Evolutionary conservation across 306 rosid species (phyloP), one percentile per base, ranked within the genome.

Genomic region (Oemleria cerasiformis): DNA sequence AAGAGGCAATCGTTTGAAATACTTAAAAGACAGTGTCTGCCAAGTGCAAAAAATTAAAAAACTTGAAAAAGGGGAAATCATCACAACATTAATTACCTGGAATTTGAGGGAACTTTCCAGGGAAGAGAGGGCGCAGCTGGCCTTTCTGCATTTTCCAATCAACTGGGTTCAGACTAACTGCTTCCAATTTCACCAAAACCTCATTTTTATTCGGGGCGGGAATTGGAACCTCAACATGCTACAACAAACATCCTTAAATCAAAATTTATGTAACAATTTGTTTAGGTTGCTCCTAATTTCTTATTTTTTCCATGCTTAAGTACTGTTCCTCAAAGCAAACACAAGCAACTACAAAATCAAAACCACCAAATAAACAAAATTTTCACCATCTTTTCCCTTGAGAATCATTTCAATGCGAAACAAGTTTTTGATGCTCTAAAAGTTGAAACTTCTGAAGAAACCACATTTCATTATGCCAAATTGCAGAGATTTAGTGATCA

Each of bases 101-200:
- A 50, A 77, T 73, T 42, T 86, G 77, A 45, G 97, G 95, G 62
- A 91, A 80, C 7, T 55, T 59, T 66, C 79, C 42, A 30, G 94
- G 97, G 1, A 81, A 0, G 47, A 88, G 15, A 73, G 86, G 78
- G 30, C 90, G 80, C 2, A 78, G 45, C 40, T 20, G 0, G 64
- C 95, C 95, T 64, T 74, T 84, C 78, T 91, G 97, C 78, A 88
- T 81, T 81, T 88, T 91, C 94, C 97, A 91, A 81, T 88, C 94
- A 53, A 86, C 9, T 11, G 90, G 94, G 69, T 88, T 91, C 4
- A 91, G 60, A 76, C 80, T 63, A 34, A 59, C 71, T 38, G 97
- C 97, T 85, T 91, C 94, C 48, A 88, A 19, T 82, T 83, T 86
- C 40, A 91, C 61, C 66, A 91, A 80, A 55, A 88, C 82, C 60